Evolutionary conservation across 768 basidiomycete genomes (phyloP).

Genomic region (Tricholoma sp.): DNA sequence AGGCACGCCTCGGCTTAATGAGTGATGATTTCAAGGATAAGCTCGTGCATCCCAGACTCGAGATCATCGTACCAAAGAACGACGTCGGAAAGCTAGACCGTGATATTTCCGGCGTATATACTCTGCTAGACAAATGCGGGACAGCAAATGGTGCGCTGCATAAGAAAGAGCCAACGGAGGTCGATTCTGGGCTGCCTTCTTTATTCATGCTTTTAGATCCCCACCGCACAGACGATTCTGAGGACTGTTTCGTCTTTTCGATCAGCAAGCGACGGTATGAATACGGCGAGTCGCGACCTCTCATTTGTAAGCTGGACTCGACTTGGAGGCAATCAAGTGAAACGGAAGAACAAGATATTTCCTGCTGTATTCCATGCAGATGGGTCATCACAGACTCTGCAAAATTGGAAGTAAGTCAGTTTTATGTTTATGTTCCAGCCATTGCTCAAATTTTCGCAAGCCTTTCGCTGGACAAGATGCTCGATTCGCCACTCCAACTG

Average conservation of each 20-base stretch:
- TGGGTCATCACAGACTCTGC: slow-evolving; percentile 56
- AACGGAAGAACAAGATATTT: slow-evolving; percentile 43
- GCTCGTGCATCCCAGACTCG: slow-evolving; percentile 60
- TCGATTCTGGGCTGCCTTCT: slow-evolving; percentile 50
- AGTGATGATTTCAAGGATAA: slow-evolving; percentile 62
- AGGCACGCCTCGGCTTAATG: slow-evolving; percentile 70
- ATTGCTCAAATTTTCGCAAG: slow-evolving; percentile 27
- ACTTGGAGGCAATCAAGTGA: slow-evolving; percentile 72
- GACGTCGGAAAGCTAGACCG: slow-evolving; percentile 56
- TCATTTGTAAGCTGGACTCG: slow-evolving; percentile 67
- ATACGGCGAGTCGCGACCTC: slow-evolving; percentile 75
- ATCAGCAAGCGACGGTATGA: slow-evolving; percentile 73
- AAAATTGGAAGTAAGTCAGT: slow-evolving; percentile 47
- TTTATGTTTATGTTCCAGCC: neutral
- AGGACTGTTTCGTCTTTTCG: slow-evolving; percentile 85
- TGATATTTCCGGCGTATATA: slow-evolving; percentile 77
- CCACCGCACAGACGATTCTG: slow-evolving; percentile 66
- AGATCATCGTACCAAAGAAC: slow-evolving; percentile 52
- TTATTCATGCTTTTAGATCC: slow-evolving; percentile 87
- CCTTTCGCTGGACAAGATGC: slow-evolving; percentile 51
- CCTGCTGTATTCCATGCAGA: slow-evolving; percentile 54
- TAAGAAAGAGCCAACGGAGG: slow-evolving; percentile 41
- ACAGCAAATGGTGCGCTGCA: slow-evolving; percentile 85
- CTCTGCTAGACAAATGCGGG: slow-evolving; percentile 80
- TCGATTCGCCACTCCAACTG: slow-evolving; percentile 58